Conservation (phyloP, 805 yeast species). For the Candida xiaguanensis region DNA sequence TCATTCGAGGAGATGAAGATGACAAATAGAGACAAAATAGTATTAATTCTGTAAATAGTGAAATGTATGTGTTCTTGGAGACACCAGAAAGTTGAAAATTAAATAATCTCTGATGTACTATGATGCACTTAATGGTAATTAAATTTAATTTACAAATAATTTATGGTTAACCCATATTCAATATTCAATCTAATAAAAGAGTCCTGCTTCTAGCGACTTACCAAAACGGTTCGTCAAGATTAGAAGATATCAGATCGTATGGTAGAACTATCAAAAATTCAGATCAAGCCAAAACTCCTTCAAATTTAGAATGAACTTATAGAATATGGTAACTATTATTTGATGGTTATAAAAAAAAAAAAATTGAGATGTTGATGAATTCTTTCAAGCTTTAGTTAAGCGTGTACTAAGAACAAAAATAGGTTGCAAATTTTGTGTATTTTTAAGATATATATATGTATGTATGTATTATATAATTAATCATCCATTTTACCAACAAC, state of each 20-base stretch:
- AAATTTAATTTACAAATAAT: constrained; percentile 15
- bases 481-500: constrained; percentile 12
- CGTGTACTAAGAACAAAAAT: too few species aligned
- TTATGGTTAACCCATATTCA: too few species aligned
- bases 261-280: constrained; percentile 2
- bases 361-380: neutral
- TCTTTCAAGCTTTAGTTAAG: neutral
- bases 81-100: constrained; percentile 38
- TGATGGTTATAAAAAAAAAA: constrained; percentile 6
- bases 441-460: too few species aligned
- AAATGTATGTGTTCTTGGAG: constrained; percentile 47
- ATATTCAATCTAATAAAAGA: constrained; percentile 4
- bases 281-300: constrained; percentile 18
- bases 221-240: constrained; percentile 42
- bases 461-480: neutral
- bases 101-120: constrained; percentile 42
- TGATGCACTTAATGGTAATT: constrained; percentile 40
- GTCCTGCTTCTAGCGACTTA: constrained; percentile 35
- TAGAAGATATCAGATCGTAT: constrained; percentile 28
- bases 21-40: constrained; percentile 1
- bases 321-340: too few species aligned
- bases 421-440: too few species aligned
- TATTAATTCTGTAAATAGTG: constrained; percentile 1
- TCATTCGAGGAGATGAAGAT: constrained; percentile 29
- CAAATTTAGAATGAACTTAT: too few species aligned